Percentiles rank a stretch among this genome's conserved stretches.
These are phyloP conservation scores for Boletus semigastroideus DNA, from an alignment of 1,284 basidiomycete species.

Conservation along the genomic window DNA sequence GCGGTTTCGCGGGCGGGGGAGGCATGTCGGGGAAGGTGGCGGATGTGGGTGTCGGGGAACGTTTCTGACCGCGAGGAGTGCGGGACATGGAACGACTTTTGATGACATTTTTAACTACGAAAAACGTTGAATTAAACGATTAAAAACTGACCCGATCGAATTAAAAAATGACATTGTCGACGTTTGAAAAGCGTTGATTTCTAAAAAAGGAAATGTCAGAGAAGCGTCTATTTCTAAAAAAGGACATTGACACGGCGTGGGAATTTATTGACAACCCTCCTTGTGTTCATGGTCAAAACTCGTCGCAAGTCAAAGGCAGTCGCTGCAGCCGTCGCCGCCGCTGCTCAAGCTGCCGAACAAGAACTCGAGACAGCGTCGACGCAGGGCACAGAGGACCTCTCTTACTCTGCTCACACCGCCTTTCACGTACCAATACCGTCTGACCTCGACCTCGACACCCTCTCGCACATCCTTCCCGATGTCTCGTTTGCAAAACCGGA, in stretches of 20 bases:
- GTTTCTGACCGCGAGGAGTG: constrained; percentile 60
- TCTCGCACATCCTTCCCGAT: constrained; percentile 54
- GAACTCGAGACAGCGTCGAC: constrained; percentile 36
- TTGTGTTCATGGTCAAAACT: constrained; percentile 36
- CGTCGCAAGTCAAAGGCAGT: constrained; percentile 46
- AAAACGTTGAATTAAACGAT: too few species aligned
- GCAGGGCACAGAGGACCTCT: constrained; percentile 32
- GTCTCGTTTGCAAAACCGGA: constrained; percentile 54
- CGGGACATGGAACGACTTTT: constrained; percentile 71
- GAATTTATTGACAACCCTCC: constrained; percentile 8
- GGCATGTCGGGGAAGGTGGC: constrained; percentile 40
- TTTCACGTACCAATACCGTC: constrained; percentile 44
- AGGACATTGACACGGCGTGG: constrained; percentile 20
- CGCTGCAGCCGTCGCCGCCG: constrained; percentile 28
- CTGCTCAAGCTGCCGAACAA: constrained; percentile 27
- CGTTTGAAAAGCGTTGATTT: not conserved
- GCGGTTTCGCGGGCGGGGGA: constrained; percentile 50
- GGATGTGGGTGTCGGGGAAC: constrained; percentile 50
- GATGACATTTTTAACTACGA: too few species aligned
- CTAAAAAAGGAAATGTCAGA: constrained; percentile 8
- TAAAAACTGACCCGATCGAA: constrained; percentile 67
- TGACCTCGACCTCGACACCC: constrained; percentile 61
- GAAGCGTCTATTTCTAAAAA: not conserved
- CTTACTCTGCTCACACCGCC: constrained; percentile 11
- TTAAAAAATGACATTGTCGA: constrained; percentile 61